phyloP scores from a whole-genome alignment of 345 rosid genomes.

The Eucalyptus polyanthemos region DNA sequence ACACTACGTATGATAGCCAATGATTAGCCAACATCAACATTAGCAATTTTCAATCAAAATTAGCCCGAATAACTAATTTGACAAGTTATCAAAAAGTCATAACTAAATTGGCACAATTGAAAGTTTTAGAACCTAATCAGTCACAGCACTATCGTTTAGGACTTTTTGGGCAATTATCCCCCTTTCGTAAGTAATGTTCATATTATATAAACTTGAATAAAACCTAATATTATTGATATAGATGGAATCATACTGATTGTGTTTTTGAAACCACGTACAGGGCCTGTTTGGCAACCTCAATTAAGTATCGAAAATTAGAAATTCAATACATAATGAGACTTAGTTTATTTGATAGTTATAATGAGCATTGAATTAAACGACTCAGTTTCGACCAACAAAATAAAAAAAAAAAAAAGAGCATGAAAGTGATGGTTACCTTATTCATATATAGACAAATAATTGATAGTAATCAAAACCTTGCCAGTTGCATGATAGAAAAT shows the following conservation, averaged over 20 bases:
- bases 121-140: not conserved
- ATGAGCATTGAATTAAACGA: not conserved
- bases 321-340: not conserved
- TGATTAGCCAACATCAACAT: accelerated
- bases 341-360: not conserved
- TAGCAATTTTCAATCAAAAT: accelerated
- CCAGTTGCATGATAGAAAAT: not conserved
- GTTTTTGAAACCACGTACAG: not conserved
- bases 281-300: not conserved
- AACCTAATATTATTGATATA: not conserved
- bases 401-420: too few species aligned
- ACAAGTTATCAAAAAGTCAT: not conserved
- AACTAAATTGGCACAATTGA: not conserved
- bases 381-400: not conserved
- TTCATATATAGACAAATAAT: not conserved
- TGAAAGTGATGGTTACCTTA: not conserved
- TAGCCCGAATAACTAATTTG: not conserved
- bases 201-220: not conserved
- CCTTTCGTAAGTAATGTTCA: not conserved
- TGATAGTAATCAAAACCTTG: not conserved
- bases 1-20: accelerated
- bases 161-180: not conserved
- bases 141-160: too few species aligned
- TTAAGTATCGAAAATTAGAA: not conserved
- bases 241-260: not conserved